phyloP scores from a whole-genome alignment of 495 filamentous ascomycete species.

The Aspergillus indologenus region DNA sequence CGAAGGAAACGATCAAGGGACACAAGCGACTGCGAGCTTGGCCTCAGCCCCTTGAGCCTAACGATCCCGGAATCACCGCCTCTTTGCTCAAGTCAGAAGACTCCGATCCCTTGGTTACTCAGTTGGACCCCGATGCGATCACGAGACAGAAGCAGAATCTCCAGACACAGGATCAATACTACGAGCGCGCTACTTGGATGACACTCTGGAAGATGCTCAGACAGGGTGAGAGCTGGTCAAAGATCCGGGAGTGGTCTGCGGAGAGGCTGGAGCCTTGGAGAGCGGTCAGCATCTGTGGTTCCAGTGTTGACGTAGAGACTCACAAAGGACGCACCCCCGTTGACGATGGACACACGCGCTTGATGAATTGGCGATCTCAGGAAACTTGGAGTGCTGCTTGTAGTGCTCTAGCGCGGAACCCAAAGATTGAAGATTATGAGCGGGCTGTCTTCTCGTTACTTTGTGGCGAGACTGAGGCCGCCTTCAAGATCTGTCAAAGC shows the following conservation, averaged over 20 bases:
- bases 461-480: slow-evolving; percentile 74
- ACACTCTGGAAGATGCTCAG: slow-evolving; percentile 86
- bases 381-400: slow-evolving; percentile 79
- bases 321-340: slow-evolving; percentile 33
- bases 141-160: slow-evolving; percentile 70
- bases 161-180: slow-evolving; percentile 76
- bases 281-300: slow-evolving; percentile 52
- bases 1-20: slow-evolving; percentile 82
- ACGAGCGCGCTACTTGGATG: slow-evolving; percentile 84
- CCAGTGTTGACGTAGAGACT: slow-evolving; percentile 35
- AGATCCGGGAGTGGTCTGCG: slow-evolving; percentile 77
- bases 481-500: slow-evolving; percentile 68
- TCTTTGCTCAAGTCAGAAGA: slow-evolving; percentile 55
- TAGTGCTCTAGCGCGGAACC: slow-evolving; percentile 65
- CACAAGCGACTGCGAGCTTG: slow-evolving; percentile 72
- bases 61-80: slow-evolving; percentile 52
- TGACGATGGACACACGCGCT: slow-evolving; percentile 42
- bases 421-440: slow-evolving; percentile 71
- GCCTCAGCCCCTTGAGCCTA: slow-evolving; percentile 62
- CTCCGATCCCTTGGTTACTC: slow-evolving; percentile 70
- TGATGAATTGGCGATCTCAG: slow-evolving; percentile 50
- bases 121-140: slow-evolving; percentile 88
- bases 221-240: slow-evolving; percentile 65
- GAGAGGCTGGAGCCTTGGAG: slow-evolving; percentile 82
- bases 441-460: slow-evolving; percentile 85